Evolutionary conservation across 78 protist species (phyloP), one percentile per base, ranked within the genome.

Genomic region (Speleostelium caveatum): DNA sequence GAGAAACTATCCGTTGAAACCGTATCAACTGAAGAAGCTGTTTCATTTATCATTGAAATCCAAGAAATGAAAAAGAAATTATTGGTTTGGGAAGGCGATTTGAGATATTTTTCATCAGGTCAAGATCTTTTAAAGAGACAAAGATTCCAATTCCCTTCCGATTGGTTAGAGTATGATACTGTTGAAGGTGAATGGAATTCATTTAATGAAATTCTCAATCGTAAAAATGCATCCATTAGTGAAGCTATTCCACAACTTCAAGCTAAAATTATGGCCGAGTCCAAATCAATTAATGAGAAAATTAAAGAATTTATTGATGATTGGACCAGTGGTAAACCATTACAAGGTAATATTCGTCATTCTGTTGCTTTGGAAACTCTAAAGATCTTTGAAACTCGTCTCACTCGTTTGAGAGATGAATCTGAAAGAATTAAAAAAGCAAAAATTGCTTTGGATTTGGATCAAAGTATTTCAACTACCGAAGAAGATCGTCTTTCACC

Each of bases 121-220:
- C 94, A 97, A 61, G 73, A 86, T 45, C 42, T 94, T 38, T 73
- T 97, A 62, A 65, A 59, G 39, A 51, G 95, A 22, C 97, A 94
- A 63, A 55, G 97, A 35, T 96, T 75, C 96, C 92, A 32, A 55
- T 97, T 97, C 87, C 97, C 97, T 28, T 28, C 22, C 26, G 97
- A 73, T 38, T 98, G 99, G 99, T 65, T 96, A 51, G 86, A 92
- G 32, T 14, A n/a, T 26, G 97, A 96, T 22, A 74, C 42, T 83
- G 61, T 97, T 21, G 93, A 95, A 21, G 94, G 95, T 35, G 98
- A 96, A 73, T 96, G 95, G 96, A 55, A 10, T 16, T 96, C 97
- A 0, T 83, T 97, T 56, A 55, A 45, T 42, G 96, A 95, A 30
- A 78, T 93, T 30, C 80, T 93, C 51, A 61, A 51, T 41, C 69